Percentiles rank a stretch among this genome's conserved stretches.
These are phyloP conservation scores for Rosa hybrid DNA, from an alignment of 331 rosid genomes.

Conservation along the genomic window DNA sequence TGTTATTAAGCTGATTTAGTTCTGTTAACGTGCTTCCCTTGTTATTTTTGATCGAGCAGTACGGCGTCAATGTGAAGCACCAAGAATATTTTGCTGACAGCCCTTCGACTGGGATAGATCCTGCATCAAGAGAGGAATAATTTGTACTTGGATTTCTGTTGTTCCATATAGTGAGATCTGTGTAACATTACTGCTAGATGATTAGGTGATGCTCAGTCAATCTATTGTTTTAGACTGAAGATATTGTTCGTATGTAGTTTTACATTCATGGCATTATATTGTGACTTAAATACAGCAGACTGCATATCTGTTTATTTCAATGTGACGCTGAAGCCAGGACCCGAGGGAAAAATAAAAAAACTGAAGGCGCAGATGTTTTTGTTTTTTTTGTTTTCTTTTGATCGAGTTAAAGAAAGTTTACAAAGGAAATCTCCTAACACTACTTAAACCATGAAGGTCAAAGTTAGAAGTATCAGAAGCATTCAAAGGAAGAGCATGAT, in stretches of 20 bases:
- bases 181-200: not conserved
- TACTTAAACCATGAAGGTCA: no score
- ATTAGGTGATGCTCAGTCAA: constrained; percentile 1
- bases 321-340: no score
- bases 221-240: not conserved
- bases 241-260: not conserved
- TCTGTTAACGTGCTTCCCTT: not conserved
- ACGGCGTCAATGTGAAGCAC: constrained; percentile 87
- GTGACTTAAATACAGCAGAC: not conserved
- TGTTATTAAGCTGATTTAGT: not conserved
- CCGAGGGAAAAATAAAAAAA: no score
- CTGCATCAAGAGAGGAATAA: constrained; percentile 89
- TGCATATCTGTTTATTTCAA: no score
- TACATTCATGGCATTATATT: not conserved
- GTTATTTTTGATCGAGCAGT: constrained; percentile 47
- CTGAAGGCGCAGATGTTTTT: no score
- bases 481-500: no score
- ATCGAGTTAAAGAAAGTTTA: no score
- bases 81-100: constrained; percentile 97
- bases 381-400: no score
- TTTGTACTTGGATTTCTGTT: not conserved
- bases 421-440: no score
- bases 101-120: constrained; percentile 88
- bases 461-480: no score
- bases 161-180: constrained; percentile 8